Evolutionary conservation across 2,329 filamentous ascomycete species (phyloP).

Genomic region (Xylariaceae sp.): DNA sequence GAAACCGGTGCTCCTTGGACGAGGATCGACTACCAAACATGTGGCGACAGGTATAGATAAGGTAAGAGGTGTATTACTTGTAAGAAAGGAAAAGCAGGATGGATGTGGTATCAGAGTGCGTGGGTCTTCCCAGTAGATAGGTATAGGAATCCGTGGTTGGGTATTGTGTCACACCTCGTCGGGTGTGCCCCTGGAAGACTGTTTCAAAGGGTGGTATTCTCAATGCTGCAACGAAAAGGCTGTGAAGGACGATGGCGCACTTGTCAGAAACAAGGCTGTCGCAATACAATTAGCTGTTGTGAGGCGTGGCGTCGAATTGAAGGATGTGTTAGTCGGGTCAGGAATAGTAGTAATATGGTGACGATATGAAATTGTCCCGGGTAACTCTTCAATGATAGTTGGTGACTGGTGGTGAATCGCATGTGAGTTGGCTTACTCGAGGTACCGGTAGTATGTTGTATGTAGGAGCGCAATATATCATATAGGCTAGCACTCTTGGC

Average conservation of each 20-base stretch:
- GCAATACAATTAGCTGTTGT: conserved; percentile 10
- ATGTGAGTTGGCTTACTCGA: conserved; percentile 9
- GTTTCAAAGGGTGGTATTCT: conserved; percentile 35
- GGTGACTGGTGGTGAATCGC: conserved; percentile 10
- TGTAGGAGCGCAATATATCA: conserved; percentile 10
- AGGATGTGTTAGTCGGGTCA: conserved; percentile 1
- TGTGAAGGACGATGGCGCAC: conserved; percentile 20
- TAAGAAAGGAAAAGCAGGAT: conserved; percentile 11
- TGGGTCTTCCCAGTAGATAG: conserved; percentile 17
- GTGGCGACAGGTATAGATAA: conserved; percentile 38
- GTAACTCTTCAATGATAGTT: conserved; percentile 3
- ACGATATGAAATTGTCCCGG: conserved; percentile 1
- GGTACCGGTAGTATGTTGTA: conserved; percentile 6
- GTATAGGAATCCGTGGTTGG: conserved; percentile 20
- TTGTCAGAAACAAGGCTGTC: conserved; percentile 23
- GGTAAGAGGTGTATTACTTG: conserved; percentile 19
- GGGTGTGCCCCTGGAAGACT: conserved; percentile 21
- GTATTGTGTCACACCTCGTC: conserved; percentile 29
- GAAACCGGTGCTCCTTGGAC: conserved; percentile 49
- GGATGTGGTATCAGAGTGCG: conserved; percentile 23
- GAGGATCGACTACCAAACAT: conserved; percentile 57
- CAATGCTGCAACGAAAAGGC: conserved; percentile 26
- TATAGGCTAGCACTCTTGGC: not conserved
- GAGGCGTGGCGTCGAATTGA: conserved; percentile 7
- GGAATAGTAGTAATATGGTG: conserved; percentile 1